These are phyloP conservation scores for Dipodascus geniculatus DNA, from an alignment of 805 yeast genomes.

Conservation along the genomic window DNA sequence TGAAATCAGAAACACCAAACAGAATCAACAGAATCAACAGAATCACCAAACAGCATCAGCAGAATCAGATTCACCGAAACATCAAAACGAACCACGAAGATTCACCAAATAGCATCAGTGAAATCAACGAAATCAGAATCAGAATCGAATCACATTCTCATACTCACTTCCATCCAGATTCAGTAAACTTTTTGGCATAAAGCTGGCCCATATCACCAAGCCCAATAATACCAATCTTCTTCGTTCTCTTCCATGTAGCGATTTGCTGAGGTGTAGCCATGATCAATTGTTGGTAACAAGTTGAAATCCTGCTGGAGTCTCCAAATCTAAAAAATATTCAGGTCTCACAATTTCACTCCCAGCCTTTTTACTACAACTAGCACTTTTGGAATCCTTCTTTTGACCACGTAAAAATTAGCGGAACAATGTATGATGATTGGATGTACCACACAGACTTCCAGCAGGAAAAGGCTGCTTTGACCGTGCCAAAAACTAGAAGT, in stretches of 20 bases:
- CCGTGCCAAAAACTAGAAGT: neutral
- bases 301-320: too few relatives aligned
- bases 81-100: neutral
- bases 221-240: slow-evolving; percentile 82
- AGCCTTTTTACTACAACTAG: neutral
- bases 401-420: neutral
- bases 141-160: too few relatives aligned
- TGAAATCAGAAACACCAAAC: too few relatives aligned
- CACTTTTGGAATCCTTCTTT: neutral
- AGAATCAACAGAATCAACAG: too few relatives aligned
- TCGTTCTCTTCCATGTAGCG: slow-evolving; percentile 30
- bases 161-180: slow-evolving; percentile 64
- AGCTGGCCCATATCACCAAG: slow-evolving; percentile 94
- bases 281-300: neutral
- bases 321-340: too few relatives aligned
- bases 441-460: slow-evolving; percentile 2
- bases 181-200: slow-evolving; percentile 67
- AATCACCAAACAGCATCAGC: too few relatives aligned
- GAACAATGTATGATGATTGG: slow-evolving; percentile 5
- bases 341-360: neutral
- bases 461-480: neutral
- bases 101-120: neutral
- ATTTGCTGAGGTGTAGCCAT: slow-evolving; percentile 2
- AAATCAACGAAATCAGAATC: neutral
- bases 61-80: too few relatives aligned